Evolutionary conservation across 441 rosid species (phyloP).

Genomic region (Populus hybrid): DNA sequence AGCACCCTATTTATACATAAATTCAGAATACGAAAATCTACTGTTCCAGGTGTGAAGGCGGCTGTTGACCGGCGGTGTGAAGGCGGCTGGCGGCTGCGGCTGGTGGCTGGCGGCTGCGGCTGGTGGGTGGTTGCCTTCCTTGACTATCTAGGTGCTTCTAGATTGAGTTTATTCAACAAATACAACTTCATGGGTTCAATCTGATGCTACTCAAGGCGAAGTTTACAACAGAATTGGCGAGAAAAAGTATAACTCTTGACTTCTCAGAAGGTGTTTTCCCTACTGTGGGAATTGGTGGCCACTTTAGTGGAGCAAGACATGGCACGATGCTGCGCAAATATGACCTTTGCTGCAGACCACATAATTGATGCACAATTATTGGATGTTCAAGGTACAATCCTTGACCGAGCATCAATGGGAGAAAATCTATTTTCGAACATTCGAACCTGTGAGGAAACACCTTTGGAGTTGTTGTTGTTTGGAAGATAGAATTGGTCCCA

Average conservation of each 20-base stretch:
- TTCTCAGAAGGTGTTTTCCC: conserved; percentile 65
- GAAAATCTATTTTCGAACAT: conserved; percentile 78
- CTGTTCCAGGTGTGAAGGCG: too few species aligned
- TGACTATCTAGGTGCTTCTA: too few species aligned
- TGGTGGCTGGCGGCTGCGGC: too few species aligned
- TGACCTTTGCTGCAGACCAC: conserved; percentile 49
- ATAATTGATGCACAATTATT: conserved; percentile 49
- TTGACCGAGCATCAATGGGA: conserved; percentile 54
- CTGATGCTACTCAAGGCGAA: conserved; percentile 60
- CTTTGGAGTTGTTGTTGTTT: conserved; percentile 50
- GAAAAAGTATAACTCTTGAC: conserved; percentile 39
- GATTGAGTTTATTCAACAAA: too few species aligned
- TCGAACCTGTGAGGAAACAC: conserved; percentile 60
- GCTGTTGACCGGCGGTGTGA: too few species aligned
- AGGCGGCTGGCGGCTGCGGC: too few species aligned
- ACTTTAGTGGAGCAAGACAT: conserved; percentile 60
- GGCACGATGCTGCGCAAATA: conserved; percentile 50
- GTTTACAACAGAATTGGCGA: conserved; percentile 44
- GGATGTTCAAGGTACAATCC: conserved; percentile 42
- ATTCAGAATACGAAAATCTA: too few species aligned
- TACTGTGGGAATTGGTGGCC: conserved; percentile 62
- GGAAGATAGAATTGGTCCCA: conserved; percentile 46
- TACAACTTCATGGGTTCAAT: conserved; percentile 45
- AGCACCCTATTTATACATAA: too few species aligned
- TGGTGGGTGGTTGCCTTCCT: too few species aligned